Base-by-base conservation (phyloP, 768 basidiomycete genomes). In the Fomitopsis serialis region DNA sequence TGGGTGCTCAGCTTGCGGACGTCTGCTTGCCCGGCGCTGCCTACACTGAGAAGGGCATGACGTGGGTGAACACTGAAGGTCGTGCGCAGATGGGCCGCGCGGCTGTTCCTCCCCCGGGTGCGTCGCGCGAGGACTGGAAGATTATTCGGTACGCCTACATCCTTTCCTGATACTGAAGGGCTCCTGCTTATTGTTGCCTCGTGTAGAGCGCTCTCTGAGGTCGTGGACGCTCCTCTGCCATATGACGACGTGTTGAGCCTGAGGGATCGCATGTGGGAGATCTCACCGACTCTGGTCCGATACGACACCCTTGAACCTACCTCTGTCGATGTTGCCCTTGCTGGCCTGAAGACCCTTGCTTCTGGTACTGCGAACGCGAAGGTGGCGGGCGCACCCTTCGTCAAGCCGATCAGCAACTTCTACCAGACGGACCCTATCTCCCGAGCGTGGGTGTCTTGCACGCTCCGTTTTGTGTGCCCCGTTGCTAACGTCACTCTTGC, bases 11-110 rank as follows among this genome's bases (percentile, higher is more conserved):
- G 63, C 84, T 94, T 22, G 97, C 97, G n/a, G 97, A 99, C 65
- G 93, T 98, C 54, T 92, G 90, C 68, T 74, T 98, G 17, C 97
- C 97, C 15, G 92, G 80, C 8, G 81, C 87, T 15, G 97, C 97
- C 2, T 98, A 97, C 72, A 98, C 96, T 2, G 97, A 98, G 74
- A 89, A 89, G 68, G 76, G 81, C 8, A 78, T 79, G 45, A 98
- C 94, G 1, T 98, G 95, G 93, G 82, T 99, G 52, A 99, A 99
- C 74, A 94, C 94, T 0, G 97, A 99, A 68, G 97, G 97, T 34
- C 81, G 96, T 24, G 74, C 89, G 19, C 97, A 99, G 71, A 72
- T 95, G 12, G 92, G 92, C 21, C 79, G 97, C 43, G 84, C 90
- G 1, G 96, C 96, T 8, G 95, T 99, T 2, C 81, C 87, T 2